Evolutionary conservation across 31 red algal genomes (phyloP).

Genomic region (Odonthalia washingtoniensis): DNA sequence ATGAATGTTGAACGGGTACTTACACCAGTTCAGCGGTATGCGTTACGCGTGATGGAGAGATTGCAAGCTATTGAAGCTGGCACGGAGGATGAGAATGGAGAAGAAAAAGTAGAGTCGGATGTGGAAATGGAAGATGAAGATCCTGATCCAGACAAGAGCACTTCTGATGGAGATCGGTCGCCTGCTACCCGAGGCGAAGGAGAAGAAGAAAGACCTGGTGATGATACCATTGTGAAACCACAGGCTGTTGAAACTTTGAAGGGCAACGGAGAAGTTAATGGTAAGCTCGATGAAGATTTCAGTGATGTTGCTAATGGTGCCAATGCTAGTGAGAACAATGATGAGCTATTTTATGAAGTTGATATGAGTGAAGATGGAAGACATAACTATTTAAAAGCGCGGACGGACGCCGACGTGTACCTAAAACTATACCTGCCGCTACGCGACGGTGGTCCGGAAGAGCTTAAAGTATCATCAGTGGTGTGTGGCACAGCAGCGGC

Average conservation of each 20-base stretch:
- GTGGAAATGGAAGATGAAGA: slow-evolving; percentile 20
- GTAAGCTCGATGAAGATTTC: neutral
- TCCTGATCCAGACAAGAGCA: too few species aligned
- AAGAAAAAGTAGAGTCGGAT: slow-evolving; percentile 12
- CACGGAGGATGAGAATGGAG: slow-evolving; percentile 34
- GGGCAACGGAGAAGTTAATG: too few species aligned
- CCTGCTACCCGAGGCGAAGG: neutral
- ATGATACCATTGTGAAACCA: too few species aligned
- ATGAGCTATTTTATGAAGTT: slow-evolving; percentile 57
- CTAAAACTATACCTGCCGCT: slow-evolving; percentile 92
- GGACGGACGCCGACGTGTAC: slow-evolving; percentile 77
- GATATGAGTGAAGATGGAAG: slow-evolving; percentile 71
- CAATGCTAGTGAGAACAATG: slow-evolving; percentile 14
- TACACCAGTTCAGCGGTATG: slow-evolving; percentile 71
- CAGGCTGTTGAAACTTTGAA: too few species aligned
- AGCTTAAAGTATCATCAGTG: slow-evolving; percentile 84
- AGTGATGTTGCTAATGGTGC: neutral
- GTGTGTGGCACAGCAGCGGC: slow-evolving; percentile 80
- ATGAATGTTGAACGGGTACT: slow-evolving; percentile 41
- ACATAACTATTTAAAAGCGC: slow-evolving; percentile 75
- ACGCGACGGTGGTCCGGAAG: slow-evolving; percentile 92
- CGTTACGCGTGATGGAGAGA: slow-evolving; percentile 69
- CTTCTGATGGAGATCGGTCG: neutral
- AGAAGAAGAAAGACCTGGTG: slow-evolving; percentile 5
- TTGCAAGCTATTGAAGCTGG: neutral